Base-by-base conservation (phyloP, 768 basidiomycete genomes). In the Tulasnella sp. region DNA sequence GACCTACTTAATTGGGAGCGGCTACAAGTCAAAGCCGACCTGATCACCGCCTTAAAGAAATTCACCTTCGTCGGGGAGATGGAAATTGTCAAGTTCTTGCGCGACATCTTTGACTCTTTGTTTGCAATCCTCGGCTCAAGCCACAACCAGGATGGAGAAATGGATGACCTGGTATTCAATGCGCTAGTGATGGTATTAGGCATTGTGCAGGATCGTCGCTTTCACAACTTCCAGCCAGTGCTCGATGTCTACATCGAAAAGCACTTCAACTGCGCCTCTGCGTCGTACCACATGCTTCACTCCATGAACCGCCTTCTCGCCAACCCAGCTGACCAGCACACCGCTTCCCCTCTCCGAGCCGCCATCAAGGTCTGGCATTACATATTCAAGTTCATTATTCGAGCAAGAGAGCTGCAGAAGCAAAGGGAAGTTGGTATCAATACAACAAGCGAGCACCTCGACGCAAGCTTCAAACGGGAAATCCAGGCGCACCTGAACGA, bases 311-410 rank as follows among this genome's bases (percentile, higher is more conserved):
- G 91, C 37, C 90, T 98, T 20, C 88, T 98, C 58, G 87, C 88
- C 48, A 90, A 93, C 83, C 95, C 95, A 18, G 91, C 92, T 0
- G 90, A 91, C 31, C 86, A 88, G 12, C 94, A 95, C 34, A 91
- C 90, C 3, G 96, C 94, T 0, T 92, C 93, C 24, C 90, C 91
- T 7, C 89, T 98, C 79, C 92, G 97, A 46, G 92, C 95, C 16
- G 94, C 96, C 22, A 88, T 99, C 81, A 98, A 98, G 85, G 97
- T 98, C 42, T 97, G 96, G 96, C 94, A 96, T 84, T 96, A 97
- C 84, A 92, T 99, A 83, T 95, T 98, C 91, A 95, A 94, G 85
- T 95, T 99, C 86, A 94, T 98, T 84, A 92, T 94, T 22, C 90
- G 94, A n/a, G 93, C 96, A 2, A 89, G 96, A 48, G 95, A 96